Evolutionary conservation across 495 filamentous ascomycete species (phyloP), one percentile per base, ranked within the genome.

Genomic region (Talaromyces stipitatus): DNA sequence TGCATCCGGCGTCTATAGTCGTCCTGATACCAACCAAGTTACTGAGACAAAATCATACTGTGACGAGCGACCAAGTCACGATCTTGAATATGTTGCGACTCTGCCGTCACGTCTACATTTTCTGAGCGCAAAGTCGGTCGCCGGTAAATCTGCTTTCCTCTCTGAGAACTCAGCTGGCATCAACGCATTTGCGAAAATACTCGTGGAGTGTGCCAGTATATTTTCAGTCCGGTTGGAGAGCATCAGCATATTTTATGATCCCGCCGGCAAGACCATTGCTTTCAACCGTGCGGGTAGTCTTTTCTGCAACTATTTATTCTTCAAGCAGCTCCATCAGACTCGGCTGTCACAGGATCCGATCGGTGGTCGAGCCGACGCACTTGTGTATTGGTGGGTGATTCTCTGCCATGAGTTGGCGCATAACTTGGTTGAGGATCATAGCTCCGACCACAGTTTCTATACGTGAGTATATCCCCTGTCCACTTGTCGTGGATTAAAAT

Each of bases 241-340:
- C 23, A 60, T 97, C 43, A 91, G 95, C 66, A 86, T 97, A 58
- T 96, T 91, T 77, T 91, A 90, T 60, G 91, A 96, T 59, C 81
- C 86, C 18, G 71, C 74, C 8, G 86, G 89, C 8, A 80, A 78
- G 60, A 90, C 91, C 1, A 96, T 99, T 58, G 94, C 95, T 0
- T 99, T 99, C 79, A 99, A 97, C 65, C 76, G 77, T 22, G 79
- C 79, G 38, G 91, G 92, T 47, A 87, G 85, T 61, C 81, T 97
- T 29, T 97, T 97, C 76, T 97, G 91, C 78, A 99, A 97, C 64
- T 82, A 91, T 60, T 78, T 89, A 30, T 97, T 89, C 72, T 97
- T 91, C 62, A 77, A 85, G 51, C 82, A 91, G 61, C 69, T 95
- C 27, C 94, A 98, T 68, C 71, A 79, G 53, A 66, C 68, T 26